Evolutionary conservation across 2,329 filamentous ascomycete genomes (phyloP).

Genomic region (Stenocarpella maydis): DNA sequence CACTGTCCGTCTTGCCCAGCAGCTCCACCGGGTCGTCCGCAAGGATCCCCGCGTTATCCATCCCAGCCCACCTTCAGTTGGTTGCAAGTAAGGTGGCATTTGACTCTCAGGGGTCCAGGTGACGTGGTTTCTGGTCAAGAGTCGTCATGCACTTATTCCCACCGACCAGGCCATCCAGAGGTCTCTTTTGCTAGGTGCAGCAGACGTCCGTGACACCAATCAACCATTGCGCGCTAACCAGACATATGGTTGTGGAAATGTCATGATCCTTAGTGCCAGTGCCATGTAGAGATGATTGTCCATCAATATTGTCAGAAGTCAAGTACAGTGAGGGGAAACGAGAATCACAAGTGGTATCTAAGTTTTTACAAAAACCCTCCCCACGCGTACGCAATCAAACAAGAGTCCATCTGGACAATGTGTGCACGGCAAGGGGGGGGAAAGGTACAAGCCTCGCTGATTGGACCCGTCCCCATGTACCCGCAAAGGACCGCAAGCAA

Average conservation of each 20-base stretch:
- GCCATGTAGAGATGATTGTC: background rate
- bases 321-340: slow-evolving; percentile 22
- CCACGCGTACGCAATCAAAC: slow-evolving; percentile 5
- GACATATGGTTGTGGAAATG: background rate
- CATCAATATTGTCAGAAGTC: slow-evolving; percentile 21
- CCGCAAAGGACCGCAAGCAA: slow-evolving; percentile 17
- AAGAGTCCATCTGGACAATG: slow-evolving; percentile 9
- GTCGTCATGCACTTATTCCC: no score
- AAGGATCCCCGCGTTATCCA: slow-evolving; percentile 48
- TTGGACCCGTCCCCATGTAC: background rate
- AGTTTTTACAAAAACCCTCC: slow-evolving; percentile 8
- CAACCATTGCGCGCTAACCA: no score
- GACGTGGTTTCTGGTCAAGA: background rate
- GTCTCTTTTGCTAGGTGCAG: background rate
- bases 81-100: background rate
- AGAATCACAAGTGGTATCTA: slow-evolving; percentile 31
- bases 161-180: no score
- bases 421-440: background rate
- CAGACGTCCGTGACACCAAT: no score
- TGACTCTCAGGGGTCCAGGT: background rate
- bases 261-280: background rate
- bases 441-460: background rate
- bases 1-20: slow-evolving; percentile 60
- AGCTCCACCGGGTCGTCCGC: slow-evolving; percentile 51
- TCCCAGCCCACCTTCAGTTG: background rate